Base-by-base conservation (phyloP, 1,284 basidiomycete species). In the Tausonia pullulans region DNA sequence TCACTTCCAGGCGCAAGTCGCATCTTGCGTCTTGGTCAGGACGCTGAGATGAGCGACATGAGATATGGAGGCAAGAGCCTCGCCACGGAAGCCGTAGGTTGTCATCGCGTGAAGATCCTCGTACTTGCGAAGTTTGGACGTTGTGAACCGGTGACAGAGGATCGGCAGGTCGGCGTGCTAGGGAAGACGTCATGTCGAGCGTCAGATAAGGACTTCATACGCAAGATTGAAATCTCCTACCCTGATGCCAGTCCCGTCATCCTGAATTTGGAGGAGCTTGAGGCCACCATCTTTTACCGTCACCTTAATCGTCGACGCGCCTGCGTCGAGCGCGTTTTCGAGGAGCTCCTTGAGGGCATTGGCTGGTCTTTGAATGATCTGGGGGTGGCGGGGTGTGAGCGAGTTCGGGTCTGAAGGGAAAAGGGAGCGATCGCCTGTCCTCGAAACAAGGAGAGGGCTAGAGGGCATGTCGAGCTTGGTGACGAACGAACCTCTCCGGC, bases 71-170 rank as follows among this genome's bases (percentile, higher is more conserved):
- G 96, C 96, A 39, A 98, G 79, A 0, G 96, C 96, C 76, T 99
- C 96, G 45, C 96, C 96, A 63, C 96, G 84, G 74, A 99, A 99
- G 0, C 96, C 96, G 76, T 97, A 98, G 0, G 96, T 98, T 3
- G 83, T 81, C 58, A 99, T 81, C n/a, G 79, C 81, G 52, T 86
- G 84, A 57, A 99, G 76, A 73, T 99, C 96, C 9, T 88, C 86
- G 72, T 94, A 98, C 0, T 83, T 82, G 0, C 84, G 81, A 9
- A 99, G 79, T 74, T 98, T 98, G 3, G 92, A 96, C 0, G 96
- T 99, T 9, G 96, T 95, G 74, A 97, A 98, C 10, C 96, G 81
- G 74, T 96, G 89, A 59, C 95, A 95, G 1, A 99, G 81, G 14
- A 98, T 86, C 0, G 90, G 86, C 4, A 99, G 78, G 72, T 98